A percentile compares a stretch with the other conserved stretches of the same genome.
These are phyloP conservation scores for Acorus calamus DNA, from an alignment of 106 monocot species.

Conservation along the genomic window DNA sequence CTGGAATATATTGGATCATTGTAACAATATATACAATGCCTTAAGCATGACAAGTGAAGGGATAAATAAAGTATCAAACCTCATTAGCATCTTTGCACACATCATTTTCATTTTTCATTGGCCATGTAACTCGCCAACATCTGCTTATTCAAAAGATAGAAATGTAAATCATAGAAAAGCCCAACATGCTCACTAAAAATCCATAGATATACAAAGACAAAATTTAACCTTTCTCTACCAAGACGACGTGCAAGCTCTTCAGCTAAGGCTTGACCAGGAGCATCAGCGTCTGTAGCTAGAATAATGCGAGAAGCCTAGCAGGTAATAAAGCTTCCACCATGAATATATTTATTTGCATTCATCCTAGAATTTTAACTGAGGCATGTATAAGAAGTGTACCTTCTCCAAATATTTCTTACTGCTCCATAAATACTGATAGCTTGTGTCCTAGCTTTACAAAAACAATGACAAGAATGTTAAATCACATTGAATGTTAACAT, in stretches of 20 bases:
- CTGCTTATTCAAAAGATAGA: background rate
- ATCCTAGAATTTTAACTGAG: too few species aligned
- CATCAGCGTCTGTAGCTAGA: slow-evolving; percentile 21
- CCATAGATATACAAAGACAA: background rate
- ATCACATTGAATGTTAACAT: background rate
- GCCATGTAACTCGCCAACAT: slow-evolving; percentile 27
- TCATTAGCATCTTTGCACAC: slow-evolving; percentile 31
- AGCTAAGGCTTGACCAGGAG: slow-evolving; percentile 25
- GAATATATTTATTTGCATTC: too few species aligned
- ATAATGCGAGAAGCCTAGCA: slow-evolving; percentile 23
- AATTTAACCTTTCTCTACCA: slow-evolving; percentile 22
- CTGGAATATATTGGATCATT: too few species aligned
- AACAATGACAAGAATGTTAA: background rate
- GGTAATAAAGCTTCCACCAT: background rate
- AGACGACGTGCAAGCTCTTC: slow-evolving; percentile 24
- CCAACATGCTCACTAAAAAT: too few species aligned
- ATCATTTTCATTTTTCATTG: slow-evolving; percentile 11
- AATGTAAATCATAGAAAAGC: too few species aligned
- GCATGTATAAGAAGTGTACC: slow-evolving; percentile 2
- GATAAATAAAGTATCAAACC: slow-evolving; percentile 1
- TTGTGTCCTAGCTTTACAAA: slow-evolving; percentile 12
- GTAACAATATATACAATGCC: too few species aligned
- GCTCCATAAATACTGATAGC: slow-evolving; percentile 24
- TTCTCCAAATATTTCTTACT: slow-evolving; percentile 20
- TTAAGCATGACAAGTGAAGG: too few species aligned